Percentiles rank a stretch among this genome's conserved stretches.
phyloP scores from a whole-genome alignment of 2,329 filamentous ascomycete genomes.

The Stemphylium vesicarium region DNA sequence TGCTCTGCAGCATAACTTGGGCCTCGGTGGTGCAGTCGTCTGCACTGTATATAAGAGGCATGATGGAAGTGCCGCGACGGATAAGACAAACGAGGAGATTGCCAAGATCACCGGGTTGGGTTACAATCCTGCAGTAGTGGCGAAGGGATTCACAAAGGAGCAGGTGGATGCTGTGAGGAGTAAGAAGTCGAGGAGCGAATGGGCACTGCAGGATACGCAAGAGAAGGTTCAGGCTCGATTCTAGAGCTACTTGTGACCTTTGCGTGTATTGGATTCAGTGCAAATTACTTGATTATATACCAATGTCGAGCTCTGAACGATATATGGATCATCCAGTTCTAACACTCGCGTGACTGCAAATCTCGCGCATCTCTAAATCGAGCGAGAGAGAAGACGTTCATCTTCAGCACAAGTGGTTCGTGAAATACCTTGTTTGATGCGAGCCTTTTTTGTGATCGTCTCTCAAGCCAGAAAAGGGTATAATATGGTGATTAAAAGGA shows the following conservation, averaged over 20 bases:
- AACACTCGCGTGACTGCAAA: too few relatives aligned
- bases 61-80: slow-evolving; percentile 71
- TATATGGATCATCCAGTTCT: too few relatives aligned
- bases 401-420: too few relatives aligned
- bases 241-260: slow-evolving; percentile 39
- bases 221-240: slow-evolving; percentile 77
- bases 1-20: slow-evolving; percentile 90
- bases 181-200: slow-evolving; percentile 70
- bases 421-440: too few relatives aligned
- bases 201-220: slow-evolving; percentile 78
- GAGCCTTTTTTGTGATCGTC: too few relatives aligned
- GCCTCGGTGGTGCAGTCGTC: slow-evolving; percentile 87
- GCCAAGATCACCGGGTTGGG: slow-evolving; percentile 73
- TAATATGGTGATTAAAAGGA: too few relatives aligned
- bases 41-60: slow-evolving; percentile 87
- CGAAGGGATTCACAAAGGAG: slow-evolving; percentile 82
- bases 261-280: neutral
- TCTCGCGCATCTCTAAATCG: too few relatives aligned
- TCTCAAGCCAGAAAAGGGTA: too few relatives aligned
- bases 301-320: too few relatives aligned
- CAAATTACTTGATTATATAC: too few relatives aligned
- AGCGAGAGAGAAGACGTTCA: too few relatives aligned
- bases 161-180: slow-evolving; percentile 74
- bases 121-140: slow-evolving; percentile 91
- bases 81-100: slow-evolving; percentile 68